Evolutionary conservation across 345 rosid species (phyloP), one percentile per base, ranked within the genome.

Genomic region (Viola odorata): DNA sequence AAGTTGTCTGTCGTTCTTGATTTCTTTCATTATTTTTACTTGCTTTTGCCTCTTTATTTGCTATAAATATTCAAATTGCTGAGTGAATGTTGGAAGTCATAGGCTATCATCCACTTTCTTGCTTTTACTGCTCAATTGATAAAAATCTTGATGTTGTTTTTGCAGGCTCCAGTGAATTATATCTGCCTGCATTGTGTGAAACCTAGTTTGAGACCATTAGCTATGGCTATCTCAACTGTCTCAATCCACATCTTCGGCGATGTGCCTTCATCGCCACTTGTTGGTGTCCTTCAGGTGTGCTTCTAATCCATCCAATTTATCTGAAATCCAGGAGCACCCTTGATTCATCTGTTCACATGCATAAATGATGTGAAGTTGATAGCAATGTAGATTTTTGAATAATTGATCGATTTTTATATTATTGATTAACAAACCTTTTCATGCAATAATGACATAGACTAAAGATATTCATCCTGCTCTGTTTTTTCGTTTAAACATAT

Each of bases 261-360:
- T 74, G 94, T 91, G 51, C 97, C 97, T 75, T 88, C 97, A 53
- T 88, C 97, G 2, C 97, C 97, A 17, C 94, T 91, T 60, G 94
- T 82, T 67, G 97, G 97, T 41, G 78, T 80, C 61, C 75, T 91
- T 62, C 87, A 91, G 97, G 97, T 84, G 15, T 37, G 61, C 40
- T 45, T 47, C 16, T 17, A 65, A 6, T 23, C 32, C 32, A 23
- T 23, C 32, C 32, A 23, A 23, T 23, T 23, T 23, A 23, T 23
- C 32, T 23, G 32, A 23, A 23, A 23, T 23, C 32, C 32, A 23
- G 32, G 32, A 23, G 32, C 32, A 23, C 32, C 32, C 32, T 23
- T 23, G 32, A 23, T 23, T 23, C 32, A 23, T 23, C 32, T 23
- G 0, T 42, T 23, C 60, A 16, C 49, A 56, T 56, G 41, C 47